Conservation (phyloP, 257 asterid species). For the Cordia subcordata region DNA sequence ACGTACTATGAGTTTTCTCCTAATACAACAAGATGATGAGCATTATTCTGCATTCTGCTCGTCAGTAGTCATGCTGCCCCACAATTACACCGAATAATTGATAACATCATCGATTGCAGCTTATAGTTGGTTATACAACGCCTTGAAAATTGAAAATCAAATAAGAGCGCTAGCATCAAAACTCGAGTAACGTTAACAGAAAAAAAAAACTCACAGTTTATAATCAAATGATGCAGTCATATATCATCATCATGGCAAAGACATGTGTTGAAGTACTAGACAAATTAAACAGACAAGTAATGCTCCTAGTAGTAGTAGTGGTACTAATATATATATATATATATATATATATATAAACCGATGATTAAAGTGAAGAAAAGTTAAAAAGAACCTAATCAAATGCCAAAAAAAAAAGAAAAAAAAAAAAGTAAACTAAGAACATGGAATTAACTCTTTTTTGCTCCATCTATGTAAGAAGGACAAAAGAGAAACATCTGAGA, state of each 20-base stretch:
- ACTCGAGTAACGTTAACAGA: background rate
- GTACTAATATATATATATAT: constrained; percentile 11
- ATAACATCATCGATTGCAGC: background rate
- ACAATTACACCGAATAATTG: background rate
- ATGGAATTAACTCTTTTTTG: constrained; percentile 66
- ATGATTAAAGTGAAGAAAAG: constrained; percentile 11
- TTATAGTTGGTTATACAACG: background rate
- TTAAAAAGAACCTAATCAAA: background rate
- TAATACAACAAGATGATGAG: too few relatives aligned
- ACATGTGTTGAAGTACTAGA: constrained; percentile 4
- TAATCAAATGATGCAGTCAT: background rate
- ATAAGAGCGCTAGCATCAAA: background rate
- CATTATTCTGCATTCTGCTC: too few relatives aligned
- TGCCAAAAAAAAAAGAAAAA: background rate
- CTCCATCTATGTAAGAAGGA: constrained; percentile 54
- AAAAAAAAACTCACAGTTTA: background rate
- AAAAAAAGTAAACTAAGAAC: constrained; percentile 27
- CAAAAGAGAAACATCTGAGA: constrained; percentile 37
- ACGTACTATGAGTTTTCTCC: too few relatives aligned
- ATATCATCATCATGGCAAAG: background rate
- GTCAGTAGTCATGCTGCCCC: too few relatives aligned
- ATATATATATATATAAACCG: constrained; percentile 1
- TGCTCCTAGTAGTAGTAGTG: constrained; percentile 4
- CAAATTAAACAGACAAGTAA: constrained; percentile 8
- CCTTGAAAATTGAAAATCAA: too few relatives aligned